These are phyloP conservation scores for Podospora comata DNA, from an alignment of 495 filamentous ascomycete genomes.

Conservation along the genomic window DNA sequence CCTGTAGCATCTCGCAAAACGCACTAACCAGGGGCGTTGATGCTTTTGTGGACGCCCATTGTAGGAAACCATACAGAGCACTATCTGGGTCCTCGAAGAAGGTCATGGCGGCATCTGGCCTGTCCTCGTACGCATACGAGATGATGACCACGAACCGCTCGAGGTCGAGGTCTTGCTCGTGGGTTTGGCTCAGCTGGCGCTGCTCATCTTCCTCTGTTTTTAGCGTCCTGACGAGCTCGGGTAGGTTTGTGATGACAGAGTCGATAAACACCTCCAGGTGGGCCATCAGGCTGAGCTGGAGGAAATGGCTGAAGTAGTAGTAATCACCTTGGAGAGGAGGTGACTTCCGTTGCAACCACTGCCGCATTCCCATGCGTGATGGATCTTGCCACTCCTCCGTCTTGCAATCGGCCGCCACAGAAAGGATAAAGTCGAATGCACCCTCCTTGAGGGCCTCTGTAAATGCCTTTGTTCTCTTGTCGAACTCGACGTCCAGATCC, in stretches of 20 bases:
- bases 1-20: conserved; percentile 91
- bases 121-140: conserved; percentile 82
- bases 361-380: conserved; percentile 66
- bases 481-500: conserved; percentile 60
- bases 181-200: conserved; percentile 63
- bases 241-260: conserved; percentile 88
- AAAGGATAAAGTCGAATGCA: conserved; percentile 85
- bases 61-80: conserved; percentile 87
- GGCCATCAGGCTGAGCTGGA: conserved; percentile 69
- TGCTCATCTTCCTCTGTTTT: conserved; percentile 89
- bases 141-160: conserved; percentile 92
- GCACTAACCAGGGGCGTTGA: conserved; percentile 90
- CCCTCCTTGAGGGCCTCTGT: conserved; percentile 78
- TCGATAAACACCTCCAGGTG: conserved; percentile 85
- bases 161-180: conserved; percentile 74
- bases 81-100: conserved; percentile 90
- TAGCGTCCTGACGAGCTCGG: conserved; percentile 80
- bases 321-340: conserved; percentile 60
- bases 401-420: conserved; percentile 73
- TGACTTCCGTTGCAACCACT: conserved; percentile 74
- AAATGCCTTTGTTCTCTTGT: conserved; percentile 66
- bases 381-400: conserved; percentile 75
- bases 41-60: conserved; percentile 89
- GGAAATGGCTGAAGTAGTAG: conserved; percentile 56
- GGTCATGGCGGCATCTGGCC: conserved; percentile 73